Conservation (phyloP, 331 rosid genomes). For the Spiraea crenata region DNA sequence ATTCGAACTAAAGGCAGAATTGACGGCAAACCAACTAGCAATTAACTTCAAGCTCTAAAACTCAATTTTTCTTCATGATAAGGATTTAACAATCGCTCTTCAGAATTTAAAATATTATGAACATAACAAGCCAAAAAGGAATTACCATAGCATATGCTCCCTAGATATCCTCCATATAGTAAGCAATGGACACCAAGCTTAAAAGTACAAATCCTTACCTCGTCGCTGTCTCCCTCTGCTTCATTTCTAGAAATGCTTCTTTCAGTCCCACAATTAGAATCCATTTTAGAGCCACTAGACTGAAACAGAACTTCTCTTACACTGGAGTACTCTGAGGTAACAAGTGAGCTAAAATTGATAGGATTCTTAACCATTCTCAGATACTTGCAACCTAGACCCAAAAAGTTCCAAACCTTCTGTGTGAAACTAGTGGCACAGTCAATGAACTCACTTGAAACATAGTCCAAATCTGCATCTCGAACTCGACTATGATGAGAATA, state of each 20-base stretch:
- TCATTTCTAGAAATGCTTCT: slow-evolving; percentile 10
- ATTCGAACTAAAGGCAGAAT: neutral
- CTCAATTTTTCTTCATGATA: slow-evolving; percentile 14
- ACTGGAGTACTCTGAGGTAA: neutral
- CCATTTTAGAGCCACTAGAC: slow-evolving; percentile 5
- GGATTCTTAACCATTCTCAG: slow-evolving; percentile 45
- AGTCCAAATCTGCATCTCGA: slow-evolving; percentile 35
- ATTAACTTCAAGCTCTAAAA: neutral
- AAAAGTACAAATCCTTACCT: slow-evolving; percentile 28
- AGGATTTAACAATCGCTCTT: slow-evolving; percentile 17
- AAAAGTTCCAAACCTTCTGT: slow-evolving; percentile 47
- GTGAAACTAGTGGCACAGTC: slow-evolving; percentile 36
- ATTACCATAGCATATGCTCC: slow-evolving; percentile 51
- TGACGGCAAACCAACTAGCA: neutral
- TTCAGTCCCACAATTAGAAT: slow-evolving; percentile 18
- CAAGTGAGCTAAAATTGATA: slow-evolving; percentile 45
- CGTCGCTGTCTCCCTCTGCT: slow-evolving; percentile 20
- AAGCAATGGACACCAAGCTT: slow-evolving; percentile 61
- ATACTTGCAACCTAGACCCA: slow-evolving; percentile 39
- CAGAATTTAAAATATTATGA: slow-evolving; percentile 31
- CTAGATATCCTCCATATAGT: slow-evolving; percentile 60
- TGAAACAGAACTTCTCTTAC: slow-evolving; percentile 9
- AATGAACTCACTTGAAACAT: slow-evolving; percentile 41
- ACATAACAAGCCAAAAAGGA: slow-evolving; percentile 36
- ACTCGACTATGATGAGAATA: slow-evolving; percentile 26